Base-by-base conservation (phyloP, 768 basidiomycete species). In the Auriscalpium vulgare region DNA sequence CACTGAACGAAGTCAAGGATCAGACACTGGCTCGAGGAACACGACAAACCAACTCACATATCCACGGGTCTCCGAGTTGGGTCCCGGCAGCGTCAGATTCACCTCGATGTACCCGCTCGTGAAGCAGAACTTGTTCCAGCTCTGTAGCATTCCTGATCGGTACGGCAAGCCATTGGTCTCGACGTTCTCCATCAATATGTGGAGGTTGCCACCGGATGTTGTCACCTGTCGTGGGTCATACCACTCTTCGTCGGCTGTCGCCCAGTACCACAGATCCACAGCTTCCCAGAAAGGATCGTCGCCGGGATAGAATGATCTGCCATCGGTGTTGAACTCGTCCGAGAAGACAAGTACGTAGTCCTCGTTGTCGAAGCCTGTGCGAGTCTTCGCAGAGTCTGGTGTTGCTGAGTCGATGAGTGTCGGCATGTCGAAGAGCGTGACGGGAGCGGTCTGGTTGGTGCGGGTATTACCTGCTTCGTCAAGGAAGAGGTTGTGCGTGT, bases 61-160 rank as follows among this genome's bases (percentile, higher is more conserved):
- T 34, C 78, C 80, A 51, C 58, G 56, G 3, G 82, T 76, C 47
- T 72, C 64, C n/a, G 77, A 74, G 59, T 81, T 72, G 6, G 80
- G 76, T 0, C 85, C 86, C 0, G 86, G 85, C 5, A 88, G 70
- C 0, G 75, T 74, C 9, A 83, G 72, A 3, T 73, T 66, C 16
- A 86, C 81, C 72, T 92, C 91, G 57, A 93, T 79, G 69, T 78
- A 78, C 5, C 90, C 90, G 29, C 78, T 80, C 34, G 87, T 82
- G 65, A 91, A 91, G 69, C 88, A 93, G 65, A 93, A 84, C 75
- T 93, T 91, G 71, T 93, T 93, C 91, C 91, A 94, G 43, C 81
- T 82, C 71, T 92, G 89, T 4, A 94, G 72, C 88, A 92, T 91
- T 5, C 85, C 90, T 65, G 74, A 83, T 62, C 80, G 73, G 65